Evolutionary conservation across 2,329 filamentous ascomycete genomes (phyloP).

Genomic region (Aspergillus novoparasiticus): DNA sequence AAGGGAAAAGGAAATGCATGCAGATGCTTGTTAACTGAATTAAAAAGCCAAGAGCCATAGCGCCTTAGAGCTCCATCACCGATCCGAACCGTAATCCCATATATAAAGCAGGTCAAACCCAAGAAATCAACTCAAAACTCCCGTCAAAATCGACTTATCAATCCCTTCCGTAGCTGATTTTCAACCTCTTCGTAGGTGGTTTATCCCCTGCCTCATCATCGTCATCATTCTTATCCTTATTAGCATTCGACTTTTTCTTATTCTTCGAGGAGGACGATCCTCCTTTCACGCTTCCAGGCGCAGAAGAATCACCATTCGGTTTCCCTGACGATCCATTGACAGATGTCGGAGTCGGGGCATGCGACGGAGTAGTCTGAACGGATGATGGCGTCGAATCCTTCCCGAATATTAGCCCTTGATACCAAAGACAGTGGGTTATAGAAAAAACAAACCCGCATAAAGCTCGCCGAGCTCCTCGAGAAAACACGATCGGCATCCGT

Average conservation of each 20-base stretch:
- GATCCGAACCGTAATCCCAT: conserved; percentile 1
- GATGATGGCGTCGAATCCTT: conserved; percentile 49
- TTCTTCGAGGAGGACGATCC: conserved; percentile 39
- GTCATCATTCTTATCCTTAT: conserved; percentile 32
- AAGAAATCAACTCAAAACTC: conserved; percentile 10
- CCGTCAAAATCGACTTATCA: conserved; percentile 22
- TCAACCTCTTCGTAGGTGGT: conserved; percentile 46
- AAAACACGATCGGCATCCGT: conserved; percentile 52
- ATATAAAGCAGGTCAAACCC: conserved; percentile 10
- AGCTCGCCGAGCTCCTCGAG: conserved; percentile 52
- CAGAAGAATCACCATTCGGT: conserved; percentile 28
- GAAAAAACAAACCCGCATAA: conserved; percentile 42
- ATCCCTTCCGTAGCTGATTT: conserved; percentile 50
- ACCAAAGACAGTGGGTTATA: background rate
- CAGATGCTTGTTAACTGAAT: background rate
- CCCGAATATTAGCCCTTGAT: background rate
- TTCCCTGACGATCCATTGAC: conserved; percentile 34
- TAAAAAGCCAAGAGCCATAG: background rate
- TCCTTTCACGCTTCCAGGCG: conserved; percentile 36
- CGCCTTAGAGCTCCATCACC: conserved; percentile 2
- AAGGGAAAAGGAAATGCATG: background rate
- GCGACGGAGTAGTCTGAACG: conserved; percentile 50
- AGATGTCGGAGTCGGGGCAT: conserved; percentile 49
- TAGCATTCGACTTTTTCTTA: conserved; percentile 41
- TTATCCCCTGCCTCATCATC: conserved; percentile 40